Conservation (phyloP, 257 asterid species). For the Nicotiana paniculata region DNA sequence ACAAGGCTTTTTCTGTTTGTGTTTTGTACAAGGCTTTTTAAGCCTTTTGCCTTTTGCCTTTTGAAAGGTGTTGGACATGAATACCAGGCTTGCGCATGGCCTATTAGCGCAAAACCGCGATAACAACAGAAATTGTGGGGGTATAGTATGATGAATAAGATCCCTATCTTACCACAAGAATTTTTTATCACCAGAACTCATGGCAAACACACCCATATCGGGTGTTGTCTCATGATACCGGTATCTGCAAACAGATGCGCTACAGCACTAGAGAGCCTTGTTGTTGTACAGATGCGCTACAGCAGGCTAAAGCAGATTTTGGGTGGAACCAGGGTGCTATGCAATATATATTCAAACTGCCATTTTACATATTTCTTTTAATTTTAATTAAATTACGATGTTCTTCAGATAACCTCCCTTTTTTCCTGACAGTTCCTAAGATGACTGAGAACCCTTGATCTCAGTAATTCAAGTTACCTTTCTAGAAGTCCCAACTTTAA, state of each 20-base stretch:
- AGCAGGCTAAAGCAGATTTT: constrained; percentile 3
- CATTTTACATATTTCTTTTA: background rate
- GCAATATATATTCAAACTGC: background rate
- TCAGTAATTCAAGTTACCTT: constrained; percentile 5
- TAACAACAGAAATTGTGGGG: too few relatives aligned
- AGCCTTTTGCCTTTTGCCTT: too few relatives aligned
- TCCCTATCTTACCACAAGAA: too few relatives aligned
- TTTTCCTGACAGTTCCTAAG: background rate
- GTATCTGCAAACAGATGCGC: background rate
- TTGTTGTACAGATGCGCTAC: constrained; percentile 9
- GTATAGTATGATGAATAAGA: too few relatives aligned
- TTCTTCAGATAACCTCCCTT: background rate
- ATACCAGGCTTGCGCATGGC: too few relatives aligned
- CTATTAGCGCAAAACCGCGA: too few relatives aligned
- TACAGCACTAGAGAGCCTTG: background rate
- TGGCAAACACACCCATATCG: background rate
- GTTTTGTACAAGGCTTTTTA: too few relatives aligned
- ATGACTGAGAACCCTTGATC: constrained; percentile 4
- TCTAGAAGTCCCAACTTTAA: background rate
- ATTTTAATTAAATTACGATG: background rate
- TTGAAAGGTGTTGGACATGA: too few relatives aligned
- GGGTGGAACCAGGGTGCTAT: constrained; percentile 7
- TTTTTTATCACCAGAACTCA: too few relatives aligned
- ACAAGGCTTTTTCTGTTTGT: too few relatives aligned
- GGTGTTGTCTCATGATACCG: background rate